Conservation (phyloP, 1,284 basidiomycete genomes). For the Puccinia brachypodii region DNA sequence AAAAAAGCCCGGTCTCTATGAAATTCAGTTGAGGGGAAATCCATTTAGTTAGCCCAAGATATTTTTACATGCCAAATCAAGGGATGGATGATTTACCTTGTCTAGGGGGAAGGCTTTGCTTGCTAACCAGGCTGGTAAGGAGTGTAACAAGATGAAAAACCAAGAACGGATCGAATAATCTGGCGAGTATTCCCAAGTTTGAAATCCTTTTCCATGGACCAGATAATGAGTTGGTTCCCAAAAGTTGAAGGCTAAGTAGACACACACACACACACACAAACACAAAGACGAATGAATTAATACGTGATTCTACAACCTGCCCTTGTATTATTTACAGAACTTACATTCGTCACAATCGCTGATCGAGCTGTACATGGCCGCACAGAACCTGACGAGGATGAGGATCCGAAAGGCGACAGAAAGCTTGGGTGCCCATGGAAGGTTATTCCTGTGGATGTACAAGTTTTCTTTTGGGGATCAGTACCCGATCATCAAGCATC, state of each 20-base stretch:
- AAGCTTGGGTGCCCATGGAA: constrained; percentile 79
- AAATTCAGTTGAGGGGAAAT: constrained; percentile 31
- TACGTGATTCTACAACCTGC: neutral
- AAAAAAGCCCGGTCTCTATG: constrained; percentile 80
- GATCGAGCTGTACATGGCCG: constrained; percentile 93
- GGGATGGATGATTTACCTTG: constrained; percentile 56
- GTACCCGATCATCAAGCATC: neutral
- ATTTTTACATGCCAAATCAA: constrained; percentile 56
- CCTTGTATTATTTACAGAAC: constrained; percentile 49
- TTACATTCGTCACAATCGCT: constrained; percentile 95
- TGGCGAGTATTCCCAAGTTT: constrained; percentile 97
- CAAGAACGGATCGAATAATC: constrained; percentile 86
- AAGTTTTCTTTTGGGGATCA: neutral
- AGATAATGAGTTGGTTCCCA: constrained; percentile 97
- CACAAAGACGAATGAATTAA: neutral
- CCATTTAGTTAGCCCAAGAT: constrained; percentile 43
- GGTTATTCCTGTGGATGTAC: constrained; percentile 52
- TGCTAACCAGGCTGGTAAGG: constrained; percentile 57
- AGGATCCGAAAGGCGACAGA: constrained; percentile 79
- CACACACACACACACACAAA: neutral
- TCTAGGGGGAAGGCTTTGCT: constrained; percentile 57
- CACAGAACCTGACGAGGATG: constrained; percentile 75
- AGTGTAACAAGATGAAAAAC: constrained; percentile 82
- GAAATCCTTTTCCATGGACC: constrained; percentile 78
- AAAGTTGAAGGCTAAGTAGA: constrained; percentile 84